A percentile compares a stretch with the other conserved stretches of the same genome.
Evolutionary conservation across 2,329 filamentous ascomycete genomes (phyloP).

Genomic region (Verticillium tricorpus): DNA sequence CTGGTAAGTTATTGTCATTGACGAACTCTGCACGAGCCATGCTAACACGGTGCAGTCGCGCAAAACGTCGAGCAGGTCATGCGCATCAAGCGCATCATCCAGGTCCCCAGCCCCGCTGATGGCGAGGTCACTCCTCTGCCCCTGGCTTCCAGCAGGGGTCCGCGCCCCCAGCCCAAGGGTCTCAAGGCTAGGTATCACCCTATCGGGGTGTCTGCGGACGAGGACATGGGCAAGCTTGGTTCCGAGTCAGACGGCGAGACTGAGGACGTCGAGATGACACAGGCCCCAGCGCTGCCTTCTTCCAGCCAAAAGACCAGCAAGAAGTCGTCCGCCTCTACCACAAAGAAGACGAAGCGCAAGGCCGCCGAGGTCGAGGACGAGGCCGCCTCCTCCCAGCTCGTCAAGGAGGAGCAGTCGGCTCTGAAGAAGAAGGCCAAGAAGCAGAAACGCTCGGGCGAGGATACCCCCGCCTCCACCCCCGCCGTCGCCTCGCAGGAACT

Average conservation of each 20-base stretch:
- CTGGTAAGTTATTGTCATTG: slow-evolving; percentile 36
- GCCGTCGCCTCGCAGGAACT: slow-evolving; percentile 14
- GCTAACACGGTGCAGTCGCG: slow-evolving; percentile 14
- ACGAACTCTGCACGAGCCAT: neutral
- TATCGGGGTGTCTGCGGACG: slow-evolving; percentile 45
- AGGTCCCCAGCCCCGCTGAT: slow-evolving; percentile 40
- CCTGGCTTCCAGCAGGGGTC: slow-evolving; percentile 42
- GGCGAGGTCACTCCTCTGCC: slow-evolving; percentile 26
- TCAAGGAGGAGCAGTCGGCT: slow-evolving; percentile 25
- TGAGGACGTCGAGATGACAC: slow-evolving; percentile 39
- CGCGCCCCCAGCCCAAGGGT: slow-evolving; percentile 62
- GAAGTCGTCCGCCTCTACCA: slow-evolving; percentile 26
- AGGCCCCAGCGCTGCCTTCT: slow-evolving; percentile 25
- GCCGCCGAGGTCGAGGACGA: slow-evolving; percentile 28
- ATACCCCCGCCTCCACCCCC: slow-evolving; percentile 10
- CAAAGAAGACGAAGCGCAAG: slow-evolving; percentile 24
- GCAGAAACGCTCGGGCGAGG: slow-evolving; percentile 24
- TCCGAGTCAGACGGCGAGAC: slow-evolving; percentile 33
- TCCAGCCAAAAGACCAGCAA: slow-evolving; percentile 28
- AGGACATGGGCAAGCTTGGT: slow-evolving; percentile 31
- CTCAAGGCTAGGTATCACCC: slow-evolving; percentile 65
- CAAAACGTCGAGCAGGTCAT: slow-evolving; percentile 54
- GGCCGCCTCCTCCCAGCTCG: slow-evolving; percentile 28
- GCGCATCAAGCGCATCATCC: slow-evolving; percentile 60
- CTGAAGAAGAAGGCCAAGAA: slow-evolving; percentile 36